Conservation (phyloP, 179 eudicot genomes). For the Vitellaria paradoxa region DNA sequence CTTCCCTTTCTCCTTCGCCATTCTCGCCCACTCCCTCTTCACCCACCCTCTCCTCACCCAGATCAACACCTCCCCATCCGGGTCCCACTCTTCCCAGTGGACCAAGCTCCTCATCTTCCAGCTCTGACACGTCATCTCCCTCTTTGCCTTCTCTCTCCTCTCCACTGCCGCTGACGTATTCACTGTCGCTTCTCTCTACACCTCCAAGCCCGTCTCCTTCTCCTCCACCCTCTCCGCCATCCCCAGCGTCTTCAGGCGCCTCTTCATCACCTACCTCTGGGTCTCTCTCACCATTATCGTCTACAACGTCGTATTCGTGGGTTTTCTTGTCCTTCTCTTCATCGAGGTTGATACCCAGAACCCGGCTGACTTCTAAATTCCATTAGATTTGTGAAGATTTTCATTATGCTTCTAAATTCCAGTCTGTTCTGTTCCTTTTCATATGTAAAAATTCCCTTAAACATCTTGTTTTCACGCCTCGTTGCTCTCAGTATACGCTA, state of each 20-base stretch:
- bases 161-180: constrained; percentile 89
- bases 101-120: constrained; percentile 59
- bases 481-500: not conserved
- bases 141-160: constrained; percentile 73
- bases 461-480: not conserved
- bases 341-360: constrained; percentile 51
- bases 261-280: constrained; percentile 66
- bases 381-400: not conserved
- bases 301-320: constrained; percentile 44
- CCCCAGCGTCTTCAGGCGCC: constrained; percentile 65
- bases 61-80: constrained; percentile 19
- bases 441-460: not conserved
- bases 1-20: constrained; percentile 38
- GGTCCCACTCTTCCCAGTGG: constrained; percentile 46
- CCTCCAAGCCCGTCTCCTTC: constrained; percentile 66
- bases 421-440: not conserved
- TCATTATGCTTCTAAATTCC: not conserved
- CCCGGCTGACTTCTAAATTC: constrained; percentile 28
- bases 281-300: constrained; percentile 52
- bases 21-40: no score
- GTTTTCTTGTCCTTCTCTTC: constrained; percentile 41
- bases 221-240: constrained; percentile 56
- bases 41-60: no score
- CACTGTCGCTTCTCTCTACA: constrained; percentile 77
- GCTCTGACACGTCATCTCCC: constrained; percentile 60